Evolutionary conservation across 805 yeast species (phyloP), one percentile per base, ranked within the genome.

Genomic region (Huiozyma naganishii): DNA sequence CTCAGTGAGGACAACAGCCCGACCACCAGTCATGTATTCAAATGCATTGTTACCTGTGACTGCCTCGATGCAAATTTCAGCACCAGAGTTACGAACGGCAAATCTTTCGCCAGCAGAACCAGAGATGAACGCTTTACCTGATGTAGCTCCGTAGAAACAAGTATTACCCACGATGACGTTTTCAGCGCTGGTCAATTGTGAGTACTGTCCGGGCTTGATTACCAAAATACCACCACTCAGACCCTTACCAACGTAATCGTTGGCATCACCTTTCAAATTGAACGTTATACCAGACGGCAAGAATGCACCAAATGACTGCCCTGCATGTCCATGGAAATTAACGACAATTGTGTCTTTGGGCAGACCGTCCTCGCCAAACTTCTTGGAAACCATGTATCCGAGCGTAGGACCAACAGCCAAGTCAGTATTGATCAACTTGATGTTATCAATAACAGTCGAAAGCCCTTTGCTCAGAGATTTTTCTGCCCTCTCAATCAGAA

Each of bases 1-100:
- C 47, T 79, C 69, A 39, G 97, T 95, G 53, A 90, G 75, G 40
- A 90, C 88, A 60, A 90, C 87, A 49, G 92, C 95, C 57, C 97
- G 79, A 63, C 98, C 98, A 65, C 98, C 97, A 54, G 97, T 89
- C 98, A 90, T 90, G 70, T 90, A 90, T 69, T 90, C 98, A 70
- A 97, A 90, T 42, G 98, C 98, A 65, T 90, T 97, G 65, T 90
- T 96, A 71, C 98, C 98, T 51, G 85, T 81, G 46, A 68, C 61
- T 60, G 95, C 96, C 68, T 90, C 98, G 52, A 87, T 88, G 49
- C 92, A 97, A 51, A 95, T 92, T 44, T 83, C 83, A 37, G 97
- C 97, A 66, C 98, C 98, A 29, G 97, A 92, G 76, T 90, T 90
- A 72, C 98, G 84, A 47, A 90, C 98, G 13, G 95, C 95, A 65